phyloP scores from a whole-genome alignment of 2,329 filamentous ascomycete species.

The Sporothrix pallida region DNA sequence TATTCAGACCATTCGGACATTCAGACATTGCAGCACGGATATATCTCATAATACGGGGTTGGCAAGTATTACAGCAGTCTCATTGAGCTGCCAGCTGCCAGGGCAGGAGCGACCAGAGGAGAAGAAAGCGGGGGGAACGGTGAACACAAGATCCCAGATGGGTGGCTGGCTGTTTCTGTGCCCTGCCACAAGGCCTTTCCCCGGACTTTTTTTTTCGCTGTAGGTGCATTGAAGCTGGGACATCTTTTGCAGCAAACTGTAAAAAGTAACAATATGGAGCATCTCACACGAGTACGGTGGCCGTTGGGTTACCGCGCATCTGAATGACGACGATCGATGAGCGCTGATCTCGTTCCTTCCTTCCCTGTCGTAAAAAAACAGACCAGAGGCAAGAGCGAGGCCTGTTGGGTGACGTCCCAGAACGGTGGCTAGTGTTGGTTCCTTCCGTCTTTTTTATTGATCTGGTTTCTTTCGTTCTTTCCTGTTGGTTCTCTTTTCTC shows the following conservation, averaged over 20 bases:
- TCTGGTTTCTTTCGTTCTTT: neutral
- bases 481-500: neutral
- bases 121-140: constrained; percentile 12
- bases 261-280: neutral
- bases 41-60: neutral
- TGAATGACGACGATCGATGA: neutral
- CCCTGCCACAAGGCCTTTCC: constrained; percentile 9
- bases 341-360: constrained; percentile 5
- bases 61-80: neutral
- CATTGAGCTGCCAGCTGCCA: constrained; percentile 8
- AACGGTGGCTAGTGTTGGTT: neutral
- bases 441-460: constrained; percentile 7
- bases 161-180: constrained; percentile 4
- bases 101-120: constrained; percentile 13
- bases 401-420: constrained; percentile 1
- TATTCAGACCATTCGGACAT: too few relatives aligned
- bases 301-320: neutral
- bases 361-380: neutral
- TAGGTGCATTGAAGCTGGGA: constrained; percentile 2
- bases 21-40: neutral
- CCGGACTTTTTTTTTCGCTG: neutral
- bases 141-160: constrained; percentile 10
- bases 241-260: neutral
- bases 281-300: neutral
- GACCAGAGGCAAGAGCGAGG: neutral